phyloP scores from a whole-genome alignment of 805 yeast species.

The Zygosaccharomyces gambellarensis region DNA sequence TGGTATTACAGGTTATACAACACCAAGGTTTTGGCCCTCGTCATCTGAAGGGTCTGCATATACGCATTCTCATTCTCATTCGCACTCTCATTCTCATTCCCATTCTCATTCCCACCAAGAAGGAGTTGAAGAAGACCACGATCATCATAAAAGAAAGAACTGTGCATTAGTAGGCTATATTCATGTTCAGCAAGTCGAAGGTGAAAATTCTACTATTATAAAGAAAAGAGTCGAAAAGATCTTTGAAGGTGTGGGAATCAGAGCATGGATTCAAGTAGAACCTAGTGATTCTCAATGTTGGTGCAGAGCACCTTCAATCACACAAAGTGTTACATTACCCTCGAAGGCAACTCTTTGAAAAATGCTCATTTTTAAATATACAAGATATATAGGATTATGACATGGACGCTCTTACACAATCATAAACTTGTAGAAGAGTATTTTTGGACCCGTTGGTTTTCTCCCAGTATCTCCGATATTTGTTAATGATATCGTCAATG shows the following conservation, averaged over 20 bases:
- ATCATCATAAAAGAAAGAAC: constrained; percentile 26
- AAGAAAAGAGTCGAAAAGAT: constrained; percentile 56
- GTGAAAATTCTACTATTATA: constrained; percentile 59
- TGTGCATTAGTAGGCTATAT: constrained; percentile 65
- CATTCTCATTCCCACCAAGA: constrained; percentile 35
- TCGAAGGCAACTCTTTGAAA: constrained; percentile 8
- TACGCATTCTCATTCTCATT: constrained; percentile 28
- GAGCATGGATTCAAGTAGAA: constrained; percentile 63
- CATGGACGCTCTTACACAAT: constrained; percentile 23
- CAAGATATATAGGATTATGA: constrained; percentile 4
- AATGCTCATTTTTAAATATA: neutral
- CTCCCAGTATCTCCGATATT: constrained; percentile 50
- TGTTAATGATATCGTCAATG: constrained; percentile 45
- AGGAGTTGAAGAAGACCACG: constrained; percentile 28
- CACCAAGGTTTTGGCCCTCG: constrained; percentile 88
- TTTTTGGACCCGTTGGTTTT: constrained; percentile 28
- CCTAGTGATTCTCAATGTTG: constrained; percentile 60
- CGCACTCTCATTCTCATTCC: constrained; percentile 33
- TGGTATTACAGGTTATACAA: constrained; percentile 80
- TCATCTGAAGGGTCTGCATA: constrained; percentile 26
- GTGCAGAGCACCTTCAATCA: constrained; percentile 45
- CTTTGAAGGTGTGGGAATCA: constrained; percentile 46
- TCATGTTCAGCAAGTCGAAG: constrained; percentile 67
- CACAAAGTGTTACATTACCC: constrained; percentile 8
- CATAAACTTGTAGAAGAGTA: constrained; percentile 30